Evolutionary conservation across 257 asterid species (phyloP).

Genomic region (Plantago ovata): DNA sequence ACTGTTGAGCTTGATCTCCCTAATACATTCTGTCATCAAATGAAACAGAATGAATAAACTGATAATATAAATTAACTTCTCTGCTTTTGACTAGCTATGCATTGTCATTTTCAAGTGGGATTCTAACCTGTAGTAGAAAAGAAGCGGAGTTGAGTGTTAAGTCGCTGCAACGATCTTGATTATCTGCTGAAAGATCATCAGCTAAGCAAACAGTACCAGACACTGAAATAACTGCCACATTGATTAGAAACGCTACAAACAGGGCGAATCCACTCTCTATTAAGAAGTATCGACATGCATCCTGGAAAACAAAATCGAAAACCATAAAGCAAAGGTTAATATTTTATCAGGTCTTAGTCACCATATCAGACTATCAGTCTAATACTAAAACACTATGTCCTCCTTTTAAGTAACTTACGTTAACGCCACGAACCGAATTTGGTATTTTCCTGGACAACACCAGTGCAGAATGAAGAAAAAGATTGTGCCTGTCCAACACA

Average conservation of each 20-base stretch:
- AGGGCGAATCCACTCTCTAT: slow-evolving; percentile 88
- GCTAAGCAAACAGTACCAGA: slow-evolving; percentile 72
- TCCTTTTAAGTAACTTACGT: slow-evolving; percentile 57
- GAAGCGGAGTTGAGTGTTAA: slow-evolving; percentile 83
- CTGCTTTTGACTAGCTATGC: no score
- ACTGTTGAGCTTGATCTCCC: slow-evolving; percentile 77
- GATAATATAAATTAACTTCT: no score
- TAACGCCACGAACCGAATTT: slow-evolving; percentile 65
- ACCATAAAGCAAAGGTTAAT: not conserved
- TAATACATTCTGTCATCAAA: slow-evolving; percentile 57
- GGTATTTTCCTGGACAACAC: slow-evolving; percentile 86
- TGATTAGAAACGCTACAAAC: slow-evolving; percentile 64
- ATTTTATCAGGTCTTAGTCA: no score
- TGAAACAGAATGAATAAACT: not conserved
- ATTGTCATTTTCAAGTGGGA: no score
- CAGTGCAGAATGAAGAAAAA: slow-evolving; percentile 86
- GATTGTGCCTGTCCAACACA: slow-evolving; percentile 54
- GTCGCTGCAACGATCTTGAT: slow-evolving; percentile 47
- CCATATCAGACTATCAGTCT: no score
- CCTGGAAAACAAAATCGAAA: slow-evolving; percentile 36
- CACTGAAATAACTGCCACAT: slow-evolving; percentile 70
- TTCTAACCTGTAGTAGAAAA: slow-evolving; percentile 73
- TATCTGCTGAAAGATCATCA: slow-evolving; percentile 26
- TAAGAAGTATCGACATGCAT: slow-evolving; percentile 74
- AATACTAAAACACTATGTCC: no score